Base-by-base conservation (phyloP, 257 asterid species). In the Cynanchum wilfordii region DNA sequence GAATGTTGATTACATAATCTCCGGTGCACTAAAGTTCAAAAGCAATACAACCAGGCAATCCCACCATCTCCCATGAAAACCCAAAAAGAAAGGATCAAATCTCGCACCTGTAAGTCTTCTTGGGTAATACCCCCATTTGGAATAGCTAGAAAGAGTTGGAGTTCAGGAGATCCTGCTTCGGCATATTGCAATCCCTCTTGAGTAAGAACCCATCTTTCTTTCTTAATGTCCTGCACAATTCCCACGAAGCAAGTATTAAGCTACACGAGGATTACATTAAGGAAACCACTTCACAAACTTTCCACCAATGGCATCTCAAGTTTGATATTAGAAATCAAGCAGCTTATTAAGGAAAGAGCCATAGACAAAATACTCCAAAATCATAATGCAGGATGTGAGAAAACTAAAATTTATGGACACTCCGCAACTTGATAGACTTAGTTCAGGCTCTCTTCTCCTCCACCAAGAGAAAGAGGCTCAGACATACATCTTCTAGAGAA, bases 111-210 rank as follows among this genome's bases (percentile, higher is more conserved):
- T 80, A 95, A 86, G 69, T 87, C 93, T 44, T 89, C 92, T 63
- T 82, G 86, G 0, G 92, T 49, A 74, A 83, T 87, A 56, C 98
- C 98, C 81, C 92, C 90, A 1, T 82, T 79, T 40, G 99, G 98
- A 68, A 95, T 83, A 49, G 96, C 95, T 42, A 54, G 80, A 80
- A 88, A 84, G 78, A 95, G 87, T 58, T 85, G 95, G 29, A 82
- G 88, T 89, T 95, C 99, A 25, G 99, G 97, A 72, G 98, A 88
- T 77, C 97, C 99, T 25, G 78, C 76, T 20, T 75, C 84, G 52
- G 95, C 87, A 80, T 92, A 95, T 42, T 76, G 62, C 51, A 82
- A 83, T 25, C 98, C 99, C 85, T 95, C 99, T 33, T 82, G 80
- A 11, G 97, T 88, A 63, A 95, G 96, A 36, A 87, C 86, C 97